A percentile compares a stretch with the other conserved stretches of the same genome.
Conservation (phyloP, 495 filamentous ascomycete genomes). For the Penicillium egyptiacum region DNA sequence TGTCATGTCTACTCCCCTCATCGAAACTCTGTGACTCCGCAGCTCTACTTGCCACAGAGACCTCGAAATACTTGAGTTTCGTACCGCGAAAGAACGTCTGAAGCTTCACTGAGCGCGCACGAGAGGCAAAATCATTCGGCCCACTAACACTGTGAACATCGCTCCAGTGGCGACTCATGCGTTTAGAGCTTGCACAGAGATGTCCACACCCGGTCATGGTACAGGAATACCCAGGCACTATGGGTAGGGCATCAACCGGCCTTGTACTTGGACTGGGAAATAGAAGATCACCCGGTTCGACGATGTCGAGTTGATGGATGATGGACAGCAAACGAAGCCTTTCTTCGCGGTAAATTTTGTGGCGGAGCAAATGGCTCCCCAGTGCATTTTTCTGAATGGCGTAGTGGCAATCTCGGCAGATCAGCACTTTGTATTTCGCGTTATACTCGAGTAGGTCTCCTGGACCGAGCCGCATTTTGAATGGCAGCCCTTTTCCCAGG, state of each 20-base stretch:
- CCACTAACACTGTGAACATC: background rate
- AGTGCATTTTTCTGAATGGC: background rate
- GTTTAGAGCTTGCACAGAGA: background rate
- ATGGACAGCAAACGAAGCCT: background rate
- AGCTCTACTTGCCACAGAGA: background rate
- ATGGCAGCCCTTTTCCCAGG: background rate
- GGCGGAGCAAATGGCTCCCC: background rate
- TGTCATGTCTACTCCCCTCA: background rate
- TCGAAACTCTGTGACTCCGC: background rate
- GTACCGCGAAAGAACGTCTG: background rate
- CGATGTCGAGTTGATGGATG: background rate
- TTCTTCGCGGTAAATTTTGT: background rate
- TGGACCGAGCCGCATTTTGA: background rate
- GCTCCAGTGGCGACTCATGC: background rate
- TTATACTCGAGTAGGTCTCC: background rate
- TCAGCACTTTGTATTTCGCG: background rate
- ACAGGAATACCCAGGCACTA: background rate
- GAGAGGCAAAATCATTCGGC: background rate
- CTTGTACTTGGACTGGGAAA: background rate
- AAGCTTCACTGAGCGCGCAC: background rate
- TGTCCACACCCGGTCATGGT: background rate
- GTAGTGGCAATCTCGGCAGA: background rate
- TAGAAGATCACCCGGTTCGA: background rate
- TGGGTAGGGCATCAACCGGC: background rate
- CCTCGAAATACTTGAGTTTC: background rate